Base-by-base conservation (phyloP, 371 early-diverging fungal genomes). In the Aphelidium insulamus region DNA sequence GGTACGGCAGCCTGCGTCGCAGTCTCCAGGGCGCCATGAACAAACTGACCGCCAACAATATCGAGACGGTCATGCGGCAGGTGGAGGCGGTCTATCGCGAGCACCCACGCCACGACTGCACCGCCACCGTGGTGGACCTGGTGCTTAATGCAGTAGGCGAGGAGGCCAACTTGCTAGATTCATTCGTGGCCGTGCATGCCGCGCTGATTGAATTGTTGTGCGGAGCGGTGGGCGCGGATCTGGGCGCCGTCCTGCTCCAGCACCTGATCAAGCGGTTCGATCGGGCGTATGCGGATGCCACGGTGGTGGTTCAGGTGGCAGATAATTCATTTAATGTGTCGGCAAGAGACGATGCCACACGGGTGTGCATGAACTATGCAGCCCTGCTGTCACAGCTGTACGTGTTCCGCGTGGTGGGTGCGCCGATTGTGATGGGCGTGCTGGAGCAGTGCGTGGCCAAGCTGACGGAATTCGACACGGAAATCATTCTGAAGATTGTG, bases 11-110 rank as follows among this genome's bases (percentile, higher is more conserved):
- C 11, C 55, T 88, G 3, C 73, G 77, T 34, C 64, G 77, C 21
- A 66, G 65, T 24, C 44, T 87, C 3, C 81, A 81, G 49, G 94
- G 94, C 40, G 65, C 74, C 36, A 54, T 90, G 10, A 88, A 87
- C 58, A 70, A 65, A 24, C 53, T 88, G 46, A 81, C 76, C 49
- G 91, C 86, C 49, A 65, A 71, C 45, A 88, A 86, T 44, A 68
- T 88, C 28, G 88, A 86, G 41, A 60, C 67, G 14, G 88, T 85
- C 33, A 39, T 87, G 10, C 26, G 57, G 36, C 75, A 76, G 20
- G 62, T 85, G 32, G 86, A 86, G 39, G 69, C 64, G 20, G 62
- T 69, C 24, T 85, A 79, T 45, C 52, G 71, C 33, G 62, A 65
- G 38, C 67, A 81, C 49, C 66, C 75, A 24, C 72, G 90, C 23